phyloP scores from a whole-genome alignment of 768 basidiomycete species.

The Boletellus sp. region DNA sequence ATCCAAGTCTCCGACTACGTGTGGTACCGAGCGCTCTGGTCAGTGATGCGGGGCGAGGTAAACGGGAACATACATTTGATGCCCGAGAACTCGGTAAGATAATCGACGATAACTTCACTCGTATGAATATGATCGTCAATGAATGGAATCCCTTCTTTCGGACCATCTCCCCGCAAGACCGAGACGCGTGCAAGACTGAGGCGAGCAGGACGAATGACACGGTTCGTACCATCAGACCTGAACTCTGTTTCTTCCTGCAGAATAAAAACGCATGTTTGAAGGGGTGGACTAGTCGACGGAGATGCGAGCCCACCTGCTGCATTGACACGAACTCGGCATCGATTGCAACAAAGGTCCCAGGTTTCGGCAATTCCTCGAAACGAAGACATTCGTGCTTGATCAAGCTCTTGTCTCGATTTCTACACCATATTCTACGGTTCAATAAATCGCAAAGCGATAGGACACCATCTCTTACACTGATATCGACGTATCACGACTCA shows the following conservation, averaged over 20 bases:
- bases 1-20: conserved; percentile 86
- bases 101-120: conserved; percentile 92
- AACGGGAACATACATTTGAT: conserved; percentile 68
- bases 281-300: not conserved
- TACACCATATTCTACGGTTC: conserved; percentile 26
- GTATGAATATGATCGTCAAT: conserved; percentile 99
- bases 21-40: not conserved
- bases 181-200: conserved; percentile 93
- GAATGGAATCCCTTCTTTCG: conserved; percentile 80
- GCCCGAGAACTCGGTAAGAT: conserved; percentile 95
- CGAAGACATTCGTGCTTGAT: conserved; percentile 78
- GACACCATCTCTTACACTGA: conserved; percentile 53
- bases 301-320: conserved; percentile 62
- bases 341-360: conserved; percentile 88
- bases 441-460: not conserved
- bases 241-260: conserved; percentile 90
- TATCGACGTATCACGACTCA: conserved; percentile 85
- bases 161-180: conserved; percentile 82
- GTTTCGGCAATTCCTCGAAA: conserved; percentile 73
- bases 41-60: not conserved
- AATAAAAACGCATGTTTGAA: not conserved
- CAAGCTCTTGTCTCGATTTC: conserved; percentile 67
- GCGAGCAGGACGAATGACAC: conserved; percentile 85
- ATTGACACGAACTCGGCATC: conserved; percentile 98
- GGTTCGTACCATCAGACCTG: conserved; percentile 91